A percentile compares a stretch with the other conserved stretches of the same genome.
These are phyloP conservation scores for Coemansia sp. DNA, from an alignment of 192 early-diverging fungal genomes.

Conservation along the genomic window DNA sequence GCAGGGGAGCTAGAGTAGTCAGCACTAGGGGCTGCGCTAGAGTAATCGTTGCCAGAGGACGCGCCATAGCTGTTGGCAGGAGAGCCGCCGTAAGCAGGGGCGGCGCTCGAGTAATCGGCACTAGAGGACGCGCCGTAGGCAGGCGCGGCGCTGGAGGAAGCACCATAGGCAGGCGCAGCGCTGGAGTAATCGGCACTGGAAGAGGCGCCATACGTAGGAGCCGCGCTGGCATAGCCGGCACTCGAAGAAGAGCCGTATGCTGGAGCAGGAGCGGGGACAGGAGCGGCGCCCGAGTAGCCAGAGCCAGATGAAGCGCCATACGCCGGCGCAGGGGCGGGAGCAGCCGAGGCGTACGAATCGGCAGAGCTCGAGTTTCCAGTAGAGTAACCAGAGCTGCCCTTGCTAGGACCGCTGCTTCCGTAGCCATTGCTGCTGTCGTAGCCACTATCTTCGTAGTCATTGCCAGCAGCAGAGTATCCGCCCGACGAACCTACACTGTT, in stretches of 20 bases:
- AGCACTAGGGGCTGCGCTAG: background rate
- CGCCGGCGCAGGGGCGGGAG: conserved; percentile 16
- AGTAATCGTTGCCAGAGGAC: conserved; percentile 1
- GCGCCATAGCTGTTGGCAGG: background rate
- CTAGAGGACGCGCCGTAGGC: conserved; percentile 5
- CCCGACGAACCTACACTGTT: background rate
- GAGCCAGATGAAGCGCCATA: conserved; percentile 5
- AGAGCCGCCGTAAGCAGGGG: background rate
- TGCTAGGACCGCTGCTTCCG: background rate
- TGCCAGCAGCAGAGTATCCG: background rate
- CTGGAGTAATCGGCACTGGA: conserved; percentile 1
- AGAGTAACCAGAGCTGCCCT: conserved; percentile 9
- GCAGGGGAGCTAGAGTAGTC: background rate
- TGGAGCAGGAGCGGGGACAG: background rate
- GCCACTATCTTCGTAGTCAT: background rate
- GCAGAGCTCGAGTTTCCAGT: conserved; percentile 7
- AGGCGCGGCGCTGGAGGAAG: conserved; percentile 1
- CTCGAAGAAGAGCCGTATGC: conserved; percentile 6
- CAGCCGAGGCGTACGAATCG: background rate
- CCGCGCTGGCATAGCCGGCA: conserved; percentile 1
- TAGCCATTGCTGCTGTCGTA: background rate
- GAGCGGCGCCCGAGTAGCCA: conserved; percentile 1
- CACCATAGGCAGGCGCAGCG: background rate
- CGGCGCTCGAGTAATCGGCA: conserved; percentile 5
- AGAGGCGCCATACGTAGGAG: conserved; percentile 2